phyloP scores from a whole-genome alignment of 2,329 filamentous ascomycete genomes.

The Coniochaeta pulveracea region DNA sequence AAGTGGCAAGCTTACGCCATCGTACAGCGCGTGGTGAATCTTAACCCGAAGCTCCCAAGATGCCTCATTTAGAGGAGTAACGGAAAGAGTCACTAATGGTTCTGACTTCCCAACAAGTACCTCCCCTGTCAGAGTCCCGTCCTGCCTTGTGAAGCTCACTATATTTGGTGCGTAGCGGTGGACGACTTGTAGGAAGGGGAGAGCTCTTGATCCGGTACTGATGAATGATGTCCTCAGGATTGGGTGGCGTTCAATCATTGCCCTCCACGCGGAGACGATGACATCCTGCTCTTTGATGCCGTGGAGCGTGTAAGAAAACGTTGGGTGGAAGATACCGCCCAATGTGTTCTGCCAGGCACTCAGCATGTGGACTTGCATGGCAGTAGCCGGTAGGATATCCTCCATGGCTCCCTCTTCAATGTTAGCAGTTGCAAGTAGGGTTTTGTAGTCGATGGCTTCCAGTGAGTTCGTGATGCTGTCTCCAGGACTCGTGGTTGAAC shows the following conservation, averaged over 20 bases:
- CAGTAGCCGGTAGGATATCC: slow-evolving; percentile 52
- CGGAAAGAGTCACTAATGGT: slow-evolving; percentile 15
- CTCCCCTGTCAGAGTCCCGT: background rate
- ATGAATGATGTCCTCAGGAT: slow-evolving; percentile 62
- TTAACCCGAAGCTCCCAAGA: slow-evolving; percentile 33
- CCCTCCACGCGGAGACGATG: slow-evolving; percentile 50
- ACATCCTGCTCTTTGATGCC: slow-evolving; percentile 22
- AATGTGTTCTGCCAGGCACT: slow-evolving; percentile 59
- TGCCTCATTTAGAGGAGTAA: slow-evolving; percentile 8
- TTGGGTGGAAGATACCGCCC: slow-evolving; percentile 61
- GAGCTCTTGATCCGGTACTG: slow-evolving; percentile 28
- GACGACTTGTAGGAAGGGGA: slow-evolving; percentile 55
- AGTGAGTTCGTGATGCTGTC: background rate
- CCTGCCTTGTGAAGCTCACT: background rate
- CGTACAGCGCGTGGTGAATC: slow-evolving; percentile 83
- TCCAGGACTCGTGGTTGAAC: background rate
- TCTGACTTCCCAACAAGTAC: slow-evolving; percentile 3
- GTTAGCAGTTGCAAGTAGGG: slow-evolving; percentile 25
- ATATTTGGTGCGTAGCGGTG: slow-evolving; percentile 18
- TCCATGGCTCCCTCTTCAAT: slow-evolving; percentile 38
- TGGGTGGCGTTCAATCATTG: slow-evolving; percentile 40
- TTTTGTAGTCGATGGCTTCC: slow-evolving; percentile 22
- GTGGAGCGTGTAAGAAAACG: slow-evolving; percentile 50
- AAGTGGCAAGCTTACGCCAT: slow-evolving; percentile 64
- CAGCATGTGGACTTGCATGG: slow-evolving; percentile 75